Evolutionary conservation across 768 basidiomycete species (phyloP), one percentile per base, ranked within the genome.

Genomic region (Boletus huronensis): DNA sequence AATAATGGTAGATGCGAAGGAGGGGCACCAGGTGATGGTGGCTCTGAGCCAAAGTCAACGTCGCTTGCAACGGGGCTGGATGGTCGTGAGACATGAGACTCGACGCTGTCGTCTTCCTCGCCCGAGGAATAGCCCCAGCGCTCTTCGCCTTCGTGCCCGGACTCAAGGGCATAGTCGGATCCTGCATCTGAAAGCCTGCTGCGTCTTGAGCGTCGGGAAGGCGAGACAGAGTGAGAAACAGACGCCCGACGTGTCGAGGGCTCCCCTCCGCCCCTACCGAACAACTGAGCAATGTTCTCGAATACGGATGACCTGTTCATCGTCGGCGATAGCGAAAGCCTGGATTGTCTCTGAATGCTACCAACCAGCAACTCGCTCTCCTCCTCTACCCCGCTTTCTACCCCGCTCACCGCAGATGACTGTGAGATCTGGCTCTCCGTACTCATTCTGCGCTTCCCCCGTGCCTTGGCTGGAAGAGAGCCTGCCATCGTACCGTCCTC

Each of bases 91-190:
- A 31, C 29, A 21, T 52, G 39, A 29, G 70, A 70, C 14, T 49
- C 68, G 14, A 32, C 77, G 21, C 75, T 77, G 23, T 83, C 82
- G 62, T 87, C 80, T 54, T 81, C 89, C 64, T 94, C 92, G 23
- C 82, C 89, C 3, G 92, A 93, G n/a, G 87, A 84, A 70, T 93
- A 94, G 5, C 92, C 92, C 92, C 92, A 94, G n/a, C 90, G 80
- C 59, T 92, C 89, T 41, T 84, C 82, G 54, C 74, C 78, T 36
- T 83, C 82, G 26, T 81, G 80, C 3, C 79, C 84, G 11, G 73
- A 75, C 28, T 74, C 81, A 5, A 82, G 58, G 21, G 77, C 84
- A 65, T 84, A 71, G 31, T 87, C 84, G 6, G 85, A 86, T 23
- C 76, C 81, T 29, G 72, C 77, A 19, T 81, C 80, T 14, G 85